Evolutionary conservation across 2,329 filamentous ascomycete genomes (phyloP), one percentile per base, ranked within the genome.

Genomic region (Fusarium sp.): DNA sequence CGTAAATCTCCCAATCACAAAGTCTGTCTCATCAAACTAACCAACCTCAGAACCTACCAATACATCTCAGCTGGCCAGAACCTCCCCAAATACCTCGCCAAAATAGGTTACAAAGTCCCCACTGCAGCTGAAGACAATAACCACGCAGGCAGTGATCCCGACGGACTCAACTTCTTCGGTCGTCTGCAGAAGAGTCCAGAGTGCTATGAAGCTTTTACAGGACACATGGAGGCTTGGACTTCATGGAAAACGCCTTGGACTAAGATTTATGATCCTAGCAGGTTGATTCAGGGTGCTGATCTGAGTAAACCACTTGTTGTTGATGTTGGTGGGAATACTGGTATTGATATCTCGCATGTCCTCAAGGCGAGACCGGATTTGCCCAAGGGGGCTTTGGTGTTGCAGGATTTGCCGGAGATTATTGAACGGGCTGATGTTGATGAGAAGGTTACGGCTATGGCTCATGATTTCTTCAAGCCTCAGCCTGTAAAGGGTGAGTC

Each of bases 221-320:
- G 64, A 1, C 67, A 74, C 13, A 73, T 74, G 71, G 67, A 74
- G 18, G 67, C 67, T 0, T 73, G 70, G 70, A 74, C 68, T 0
- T 26, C 59, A 5, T 73, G 71, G 70, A 74, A 70, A 32, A 72
- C 71, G 2, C 69, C 71, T 0, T 74, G 72, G 72, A 74, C 69
- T 1, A 73, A 73, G 53, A 55, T 73, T 12, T 74, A 65, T 2
- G 58, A 73, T 5, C 46, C 54, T 5, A 60, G 59, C 44, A 68
- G 56, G 12, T 41, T 74, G 2, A 41, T 73, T 0, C 64, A 69
- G 0, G 64, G 54, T 1, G 71, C 64, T 7, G 60, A 73, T 1
- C 60, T 72, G 0, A 15, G 12, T 1, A 60, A 71, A 3, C 61
- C 69, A 1, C 61, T 73, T 1, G 66, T 73, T 7, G 72, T 74